Conservation (phyloP, 257 asterid genomes). For the Solanum rostratum region DNA sequence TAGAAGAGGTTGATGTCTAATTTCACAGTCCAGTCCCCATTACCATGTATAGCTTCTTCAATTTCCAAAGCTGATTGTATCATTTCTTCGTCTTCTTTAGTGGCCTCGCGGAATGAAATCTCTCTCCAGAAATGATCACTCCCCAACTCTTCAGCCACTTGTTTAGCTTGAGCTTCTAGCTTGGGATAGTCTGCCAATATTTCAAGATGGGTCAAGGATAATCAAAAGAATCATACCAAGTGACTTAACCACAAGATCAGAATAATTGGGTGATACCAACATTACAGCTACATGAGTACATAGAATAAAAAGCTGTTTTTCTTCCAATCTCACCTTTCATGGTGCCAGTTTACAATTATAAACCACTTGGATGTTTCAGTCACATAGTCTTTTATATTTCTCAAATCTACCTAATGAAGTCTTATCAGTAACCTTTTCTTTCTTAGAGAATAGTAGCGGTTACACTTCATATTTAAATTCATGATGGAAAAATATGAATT, state of each 20-base stretch:
- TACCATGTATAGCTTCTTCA: constrained; percentile 79
- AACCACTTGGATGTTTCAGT: neutral
- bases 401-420: neutral
- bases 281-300: neutral
- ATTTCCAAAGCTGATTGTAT: constrained; percentile 61
- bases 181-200: constrained; percentile 70
- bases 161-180: constrained; percentile 68
- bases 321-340: neutral
- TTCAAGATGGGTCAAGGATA: neutral
- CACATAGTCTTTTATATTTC: neutral
- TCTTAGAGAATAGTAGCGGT: neutral
- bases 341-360: neutral
- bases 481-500: neutral
- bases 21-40: constrained; percentile 97
- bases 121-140: constrained; percentile 40
- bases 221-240: neutral
- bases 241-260: neutral
- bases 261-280: neutral
- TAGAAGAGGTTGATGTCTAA: constrained; percentile 86
- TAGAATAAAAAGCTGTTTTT: neutral
- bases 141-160: constrained; percentile 65
- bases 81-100: constrained; percentile 53
- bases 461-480: neutral
- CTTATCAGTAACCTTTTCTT: neutral
- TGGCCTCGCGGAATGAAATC: constrained; percentile 53